Evolutionary conservation across 192 early-diverging fungal genomes (phyloP).

Genomic region (Podila verticillata): DNA sequence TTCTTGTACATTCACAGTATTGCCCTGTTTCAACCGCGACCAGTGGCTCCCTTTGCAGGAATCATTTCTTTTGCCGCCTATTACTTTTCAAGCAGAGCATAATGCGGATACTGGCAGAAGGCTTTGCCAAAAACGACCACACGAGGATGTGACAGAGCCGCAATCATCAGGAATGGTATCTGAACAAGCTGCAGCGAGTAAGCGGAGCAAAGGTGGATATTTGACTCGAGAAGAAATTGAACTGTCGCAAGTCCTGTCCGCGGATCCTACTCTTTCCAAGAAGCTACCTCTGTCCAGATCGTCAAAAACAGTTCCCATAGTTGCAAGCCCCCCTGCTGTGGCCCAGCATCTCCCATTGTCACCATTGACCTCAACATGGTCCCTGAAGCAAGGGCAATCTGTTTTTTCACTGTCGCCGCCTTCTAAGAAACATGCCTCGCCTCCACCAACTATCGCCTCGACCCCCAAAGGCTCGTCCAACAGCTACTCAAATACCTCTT

Average conservation of each 20-base stretch:
- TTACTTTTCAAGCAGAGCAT: too few species aligned
- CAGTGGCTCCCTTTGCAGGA: not conserved
- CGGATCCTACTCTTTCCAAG: not conserved
- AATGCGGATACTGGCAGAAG: too few species aligned
- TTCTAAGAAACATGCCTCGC: too few species aligned
- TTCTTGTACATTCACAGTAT: not conserved
- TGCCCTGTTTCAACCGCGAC: not conserved
- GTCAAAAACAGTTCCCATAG: not conserved
- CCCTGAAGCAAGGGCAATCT: not conserved
- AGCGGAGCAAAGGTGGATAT: too few species aligned
- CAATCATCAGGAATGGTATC: too few species aligned
- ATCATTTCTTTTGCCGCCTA: not conserved
- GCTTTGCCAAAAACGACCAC: too few species aligned
- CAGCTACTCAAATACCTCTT: not conserved
- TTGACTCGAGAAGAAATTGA: too few species aligned
- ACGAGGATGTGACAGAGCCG: too few species aligned
- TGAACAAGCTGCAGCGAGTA: too few species aligned
- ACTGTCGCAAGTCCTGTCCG: too few species aligned
- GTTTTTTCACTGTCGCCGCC: not conserved
- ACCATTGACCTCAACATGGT: not conserved
- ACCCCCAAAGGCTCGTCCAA: not conserved
- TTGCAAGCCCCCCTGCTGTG: too few species aligned
- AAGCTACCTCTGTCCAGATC: not conserved
- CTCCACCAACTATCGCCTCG: not conserved
- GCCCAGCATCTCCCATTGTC: not conserved